Percentiles rank a stretch among this genome's conserved stretches.
Evolutionary conservation across 1,139 yeast species (phyloP).

Genomic region (Debaryomycetaceae sp.): DNA sequence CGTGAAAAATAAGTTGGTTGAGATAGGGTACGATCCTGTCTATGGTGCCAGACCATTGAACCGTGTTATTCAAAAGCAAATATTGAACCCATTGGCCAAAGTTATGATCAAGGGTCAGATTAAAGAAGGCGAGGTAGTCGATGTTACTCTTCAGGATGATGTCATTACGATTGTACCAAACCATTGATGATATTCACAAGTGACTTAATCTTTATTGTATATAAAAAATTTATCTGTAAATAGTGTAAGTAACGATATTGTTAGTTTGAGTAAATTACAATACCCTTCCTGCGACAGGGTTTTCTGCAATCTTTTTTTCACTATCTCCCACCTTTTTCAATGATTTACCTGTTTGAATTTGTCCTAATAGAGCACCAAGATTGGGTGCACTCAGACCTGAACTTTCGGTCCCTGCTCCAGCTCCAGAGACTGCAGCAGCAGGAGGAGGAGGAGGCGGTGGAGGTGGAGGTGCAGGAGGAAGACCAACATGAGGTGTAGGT

Average conservation of each 20-base stretch:
- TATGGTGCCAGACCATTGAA: slow-evolving; percentile 97
- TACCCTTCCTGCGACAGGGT: slow-evolving; percentile 51
- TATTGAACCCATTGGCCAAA: slow-evolving; percentile 85
- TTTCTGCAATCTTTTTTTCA: slow-evolving; percentile 41
- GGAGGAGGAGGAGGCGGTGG: slow-evolving; percentile 28
- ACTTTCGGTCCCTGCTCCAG: slow-evolving; percentile 11
- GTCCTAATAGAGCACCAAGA: slow-evolving; percentile 50
- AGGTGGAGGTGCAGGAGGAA: slow-evolving; percentile 24
- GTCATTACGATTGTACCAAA: slow-evolving; percentile 44
- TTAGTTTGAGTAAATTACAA: slow-evolving; percentile 17
- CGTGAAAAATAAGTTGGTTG: slow-evolving; percentile 75
- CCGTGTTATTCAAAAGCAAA: slow-evolving; percentile 75
- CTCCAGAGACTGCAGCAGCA: slow-evolving; percentile 15
- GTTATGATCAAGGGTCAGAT: slow-evolving; percentile 76
- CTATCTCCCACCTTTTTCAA: slow-evolving; percentile 47
- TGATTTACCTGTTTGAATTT: slow-evolving; percentile 51
- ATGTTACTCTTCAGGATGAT: slow-evolving; percentile 24
- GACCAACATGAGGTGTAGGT: slow-evolving; percentile 23
- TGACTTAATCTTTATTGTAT: neutral
- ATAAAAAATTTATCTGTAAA: neutral
- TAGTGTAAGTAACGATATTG: neutral
- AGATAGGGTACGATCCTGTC: slow-evolving; percentile 81
- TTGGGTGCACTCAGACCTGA: slow-evolving; percentile 25
- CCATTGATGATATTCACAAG: slow-evolving; percentile 27
- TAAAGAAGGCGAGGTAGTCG: slow-evolving; percentile 63